phyloP scores from a whole-genome alignment of 352 stramenopile genomes.

The Pythium oligandrum region DNA sequence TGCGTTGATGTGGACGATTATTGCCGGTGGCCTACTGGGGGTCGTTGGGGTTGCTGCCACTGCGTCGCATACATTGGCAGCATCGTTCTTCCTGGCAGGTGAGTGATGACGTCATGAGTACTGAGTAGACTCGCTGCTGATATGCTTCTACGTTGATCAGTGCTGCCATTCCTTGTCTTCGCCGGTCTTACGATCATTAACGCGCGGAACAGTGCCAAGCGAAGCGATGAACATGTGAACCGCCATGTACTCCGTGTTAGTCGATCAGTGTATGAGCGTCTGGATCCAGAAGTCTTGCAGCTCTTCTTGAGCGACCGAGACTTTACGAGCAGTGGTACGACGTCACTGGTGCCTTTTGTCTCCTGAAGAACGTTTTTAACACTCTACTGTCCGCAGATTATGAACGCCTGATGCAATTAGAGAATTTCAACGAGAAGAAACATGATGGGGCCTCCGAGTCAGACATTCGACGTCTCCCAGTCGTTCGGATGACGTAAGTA shows the following conservation, averaged over 20 bases:
- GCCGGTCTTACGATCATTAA: slow-evolving; percentile 45
- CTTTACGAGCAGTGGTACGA: slow-evolving; percentile 51
- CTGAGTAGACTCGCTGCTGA: not conserved
- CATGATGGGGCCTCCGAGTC: slow-evolving; percentile 36
- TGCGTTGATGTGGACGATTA: not conserved
- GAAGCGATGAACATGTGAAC: slow-evolving; percentile 15
- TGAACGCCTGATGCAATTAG: slow-evolving; percentile 60
- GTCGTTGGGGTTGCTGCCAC: not conserved
- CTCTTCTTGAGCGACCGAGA: slow-evolving; percentile 64
- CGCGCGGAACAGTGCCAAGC: slow-evolving; percentile 23
- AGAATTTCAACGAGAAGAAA: slow-evolving; percentile 54
- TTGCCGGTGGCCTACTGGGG: not conserved
- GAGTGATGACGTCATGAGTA: not conserved
- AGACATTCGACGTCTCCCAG: slow-evolving; percentile 59
- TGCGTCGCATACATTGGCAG: slow-evolving; percentile 1
- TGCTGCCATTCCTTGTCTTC: slow-evolving; percentile 51
- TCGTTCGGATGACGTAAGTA: slow-evolving; percentile 60
- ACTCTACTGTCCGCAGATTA: slow-evolving; percentile 51
- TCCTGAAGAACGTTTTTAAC: not conserved
- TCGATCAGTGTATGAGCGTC: slow-evolving; percentile 54
- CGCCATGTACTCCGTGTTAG: slow-evolving; percentile 52
- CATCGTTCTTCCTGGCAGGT: slow-evolving; percentile 7
- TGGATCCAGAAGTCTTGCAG: slow-evolving; percentile 57
- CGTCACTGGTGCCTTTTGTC: not conserved
- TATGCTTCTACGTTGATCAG: slow-evolving; percentile 13